Base-by-base conservation (phyloP, 805 yeast genomes). In the Cyberlindnera petersonii region DNA sequence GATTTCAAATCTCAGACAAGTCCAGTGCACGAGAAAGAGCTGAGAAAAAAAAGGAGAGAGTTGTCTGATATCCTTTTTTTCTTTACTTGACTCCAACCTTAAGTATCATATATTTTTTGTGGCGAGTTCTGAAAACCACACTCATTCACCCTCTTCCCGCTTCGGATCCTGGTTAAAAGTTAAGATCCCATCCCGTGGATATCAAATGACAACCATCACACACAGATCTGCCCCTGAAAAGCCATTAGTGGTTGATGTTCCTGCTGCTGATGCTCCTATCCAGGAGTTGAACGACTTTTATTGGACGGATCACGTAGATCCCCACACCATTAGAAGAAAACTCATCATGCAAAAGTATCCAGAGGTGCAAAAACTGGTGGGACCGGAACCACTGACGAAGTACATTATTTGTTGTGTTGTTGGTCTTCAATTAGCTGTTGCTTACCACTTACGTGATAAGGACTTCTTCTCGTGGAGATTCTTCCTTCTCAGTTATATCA, bases 381-480 rank as follows among this genome's bases (percentile, higher is more conserved):
- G 96, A 5, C 85, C 77, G 44, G 97, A 88, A 59, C 94, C 96
- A 1, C 60, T 71, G 37, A 88, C 96, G 3, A 88, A 87, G 56
- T 88, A 82, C 67, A 75, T 84, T 13, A 79, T 84, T 14, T 42
- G 70, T 5, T 66, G 68, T 1, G 91, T 88, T 7, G 89, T 85
- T 11, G 42, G 66, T 1, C 48, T 82, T n/a, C 97, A 88, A 60
- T 65, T 86, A 16, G 37, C 72, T 1, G 60, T 72, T 6, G 95
- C 95, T 0, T 79, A 73, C 53, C 59, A 69, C 40, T 63, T 88
- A 36, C 67, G 83, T 40, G 59, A 82, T 52, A 71, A 79, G 2
- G 56, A 71, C 19, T 71, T 82, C 19, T 61, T 74, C 30, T 59
- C 71, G 20, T 69, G 69, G 65, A 67, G 69, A 48, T 85, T 82